Percentiles rank a stretch among this genome's conserved stretches.
phyloP scores from a whole-genome alignment of 2,329 filamentous ascomycete species.

The Iodosphaeria phyllophila region DNA sequence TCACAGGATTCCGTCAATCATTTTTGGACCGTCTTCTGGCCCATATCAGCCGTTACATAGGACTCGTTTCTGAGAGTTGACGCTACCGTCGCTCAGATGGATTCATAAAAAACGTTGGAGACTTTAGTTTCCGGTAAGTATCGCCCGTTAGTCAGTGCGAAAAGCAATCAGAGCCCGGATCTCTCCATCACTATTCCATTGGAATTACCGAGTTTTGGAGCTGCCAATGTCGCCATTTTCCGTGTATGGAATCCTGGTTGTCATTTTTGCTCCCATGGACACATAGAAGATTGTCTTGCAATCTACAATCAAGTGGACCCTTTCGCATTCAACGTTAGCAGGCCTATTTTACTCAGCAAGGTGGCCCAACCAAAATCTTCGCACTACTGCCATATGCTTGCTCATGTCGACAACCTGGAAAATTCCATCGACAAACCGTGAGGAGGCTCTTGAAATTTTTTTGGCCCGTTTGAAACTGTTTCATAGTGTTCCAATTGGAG shows the following conservation, averaged over 20 bases:
- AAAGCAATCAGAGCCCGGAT: conserved; percentile 4
- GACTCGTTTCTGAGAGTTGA: conserved; percentile 3
- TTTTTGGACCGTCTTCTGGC: not conserved
- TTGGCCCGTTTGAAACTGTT: too few species aligned
- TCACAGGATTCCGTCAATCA: conserved; percentile 2
- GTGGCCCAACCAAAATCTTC: too few species aligned
- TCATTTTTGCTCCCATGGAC: not conserved
- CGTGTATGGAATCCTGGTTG: not conserved
- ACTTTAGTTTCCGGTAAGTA: conserved; percentile 16
- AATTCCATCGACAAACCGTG: too few species aligned
- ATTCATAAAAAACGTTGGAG: conserved; percentile 10
- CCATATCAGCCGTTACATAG: conserved; percentile 2
- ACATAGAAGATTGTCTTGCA: not conserved
- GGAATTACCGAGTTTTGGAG: not conserved
- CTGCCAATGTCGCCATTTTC: not conserved
- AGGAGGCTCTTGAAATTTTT: too few species aligned
- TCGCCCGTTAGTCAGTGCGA: conserved; percentile 14
- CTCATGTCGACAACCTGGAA: too few species aligned
- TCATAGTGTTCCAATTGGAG: too few species aligned
- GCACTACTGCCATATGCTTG: too few species aligned
- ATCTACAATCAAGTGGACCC: not conserved
- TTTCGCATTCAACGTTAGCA: not conserved
- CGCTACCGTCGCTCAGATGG: conserved; percentile 12
- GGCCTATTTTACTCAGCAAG: too few species aligned
- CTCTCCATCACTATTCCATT: not conserved